Evolutionary conservation across 352 stramenopile species (phyloP), one percentile per base, ranked within the genome.

Genomic region (Phytopythium oedochilum): DNA sequence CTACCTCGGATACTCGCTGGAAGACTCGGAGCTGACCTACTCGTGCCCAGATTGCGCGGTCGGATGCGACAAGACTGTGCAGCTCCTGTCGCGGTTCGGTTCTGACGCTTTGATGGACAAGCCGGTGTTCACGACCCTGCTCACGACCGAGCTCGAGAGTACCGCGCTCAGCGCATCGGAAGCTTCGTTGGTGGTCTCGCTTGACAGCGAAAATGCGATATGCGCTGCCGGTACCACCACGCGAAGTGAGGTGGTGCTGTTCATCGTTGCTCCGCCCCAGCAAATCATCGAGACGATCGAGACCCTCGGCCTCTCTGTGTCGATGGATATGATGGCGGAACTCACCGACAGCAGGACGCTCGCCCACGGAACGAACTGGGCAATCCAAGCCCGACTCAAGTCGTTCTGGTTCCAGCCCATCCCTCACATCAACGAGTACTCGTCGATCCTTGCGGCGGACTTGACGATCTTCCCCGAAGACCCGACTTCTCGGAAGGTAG

Each of bases 71-170:
- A 39, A 57, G 38, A 50, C 64, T 1, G 54, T 73, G 23, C 46
- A 69, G 23, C 64, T 67, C n/a, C 50, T 73, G 18, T 57, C 48
- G 11, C 61, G 70, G n/a, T 73, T 73, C 23, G 40, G 62, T 17
- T 50, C 51, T 2, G 57, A 73, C 39, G 61, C 64, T 0, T 58
- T 73, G 45, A 73, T 70, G 61, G 64, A 61, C 5, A 73, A 73
- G 34, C 64, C 64, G 1, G 46, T 61, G 9, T 73, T 67, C 36
- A 53, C 61, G 6, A 73, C 43, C 14, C 57, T 73, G 25, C 53
- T 63, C 29, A 67, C 61, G 7, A 67, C 68, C 20, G 64, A 73
- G 36, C 44, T 51, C 34, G 64, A 61, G 28, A 73, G 63, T 26
- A 53, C 57, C 25, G 62, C 64, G 9, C 59, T 73, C 22, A 73